Percentiles rank a stretch among this genome's conserved stretches.
Evolutionary conservation across 1,284 basidiomycete genomes (phyloP).

Genomic region (Leccinum fallax): DNA sequence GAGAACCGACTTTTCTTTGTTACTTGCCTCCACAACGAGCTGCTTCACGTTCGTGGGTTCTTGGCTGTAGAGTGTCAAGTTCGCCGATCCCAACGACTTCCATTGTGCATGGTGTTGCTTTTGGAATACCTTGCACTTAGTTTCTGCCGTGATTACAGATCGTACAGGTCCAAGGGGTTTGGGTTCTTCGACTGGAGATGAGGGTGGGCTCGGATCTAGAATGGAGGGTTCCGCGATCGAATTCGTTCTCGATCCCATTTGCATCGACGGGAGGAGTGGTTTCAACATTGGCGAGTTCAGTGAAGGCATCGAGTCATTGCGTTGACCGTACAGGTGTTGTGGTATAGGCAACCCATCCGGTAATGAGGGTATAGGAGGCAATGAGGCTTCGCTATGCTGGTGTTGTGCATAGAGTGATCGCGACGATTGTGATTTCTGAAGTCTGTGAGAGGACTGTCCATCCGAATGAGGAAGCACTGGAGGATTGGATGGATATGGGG

Average conservation of each 20-base stretch:
- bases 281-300: conserved; percentile 52
- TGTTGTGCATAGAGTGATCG: conserved; percentile 61
- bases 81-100: conserved; percentile 91
- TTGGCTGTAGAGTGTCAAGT: conserved; percentile 86
- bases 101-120: conserved; percentile 96
- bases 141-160: conserved; percentile 82
- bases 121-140: conserved; percentile 98
- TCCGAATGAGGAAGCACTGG: conserved; percentile 8
- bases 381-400: conserved; percentile 39
- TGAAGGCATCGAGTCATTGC: conserved; percentile 23
- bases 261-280: conserved; percentile 62
- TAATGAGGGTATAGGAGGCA: conserved; percentile 53
- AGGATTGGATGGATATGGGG: conserved; percentile 10
- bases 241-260: conserved; percentile 50
- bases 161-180: conserved; percentile 66
- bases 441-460: conserved; percentile 39
- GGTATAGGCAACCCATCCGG: conserved; percentile 42
- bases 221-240: conserved; percentile 56
- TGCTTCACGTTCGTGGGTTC: conserved; percentile 90
- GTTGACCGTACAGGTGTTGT: conserved; percentile 26
- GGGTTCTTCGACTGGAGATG: conserved; percentile 68
- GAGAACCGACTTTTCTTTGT: conserved; percentile 73
- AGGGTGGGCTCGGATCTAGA: conserved; percentile 74
- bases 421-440: conserved; percentile 63
- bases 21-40: conserved; percentile 91